phyloP scores from a whole-genome alignment of 176 grass and related monocot genomes.

The Zoysia pacifica region DNA sequence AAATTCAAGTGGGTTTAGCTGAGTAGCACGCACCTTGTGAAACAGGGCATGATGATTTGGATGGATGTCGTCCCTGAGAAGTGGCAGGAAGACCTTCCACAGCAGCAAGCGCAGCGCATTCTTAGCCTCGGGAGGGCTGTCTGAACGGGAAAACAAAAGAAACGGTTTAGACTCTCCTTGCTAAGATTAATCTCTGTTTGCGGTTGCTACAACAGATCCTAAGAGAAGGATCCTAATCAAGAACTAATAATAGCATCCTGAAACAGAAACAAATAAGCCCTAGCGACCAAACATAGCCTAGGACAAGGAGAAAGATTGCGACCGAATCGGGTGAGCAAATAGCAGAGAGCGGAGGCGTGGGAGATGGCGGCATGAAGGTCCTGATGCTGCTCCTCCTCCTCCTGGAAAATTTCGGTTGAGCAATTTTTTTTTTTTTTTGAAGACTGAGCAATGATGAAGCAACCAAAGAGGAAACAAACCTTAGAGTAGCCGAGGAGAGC shows the following conservation, averaged over 20 bases:
- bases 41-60: constrained; percentile 29
- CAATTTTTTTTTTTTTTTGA: background rate
- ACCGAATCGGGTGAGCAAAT: constrained; percentile 63
- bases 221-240: too few species aligned
- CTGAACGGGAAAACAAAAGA: constrained; percentile 40
- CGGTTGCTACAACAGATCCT: too few species aligned
- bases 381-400: background rate
- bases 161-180: background rate
- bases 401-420: background rate
- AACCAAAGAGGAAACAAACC: constrained; percentile 20
- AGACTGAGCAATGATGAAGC: background rate
- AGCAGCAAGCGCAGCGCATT: constrained; percentile 52
- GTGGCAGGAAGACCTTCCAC: constrained; percentile 63
- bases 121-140: constrained; percentile 20
- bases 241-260: too few species aligned
- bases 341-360: constrained; percentile 60
- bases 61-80: constrained; percentile 48
- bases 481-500: constrained; percentile 57
- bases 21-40: constrained; percentile 45
- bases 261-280: background rate
- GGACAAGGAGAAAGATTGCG: background rate
- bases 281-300: background rate
- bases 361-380: constrained; percentile 40
- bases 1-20: background rate
- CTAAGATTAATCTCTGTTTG: background rate